phyloP scores from a whole-genome alignment of 805 yeast genomes.

The Metschnikowia picachoensis region DNA sequence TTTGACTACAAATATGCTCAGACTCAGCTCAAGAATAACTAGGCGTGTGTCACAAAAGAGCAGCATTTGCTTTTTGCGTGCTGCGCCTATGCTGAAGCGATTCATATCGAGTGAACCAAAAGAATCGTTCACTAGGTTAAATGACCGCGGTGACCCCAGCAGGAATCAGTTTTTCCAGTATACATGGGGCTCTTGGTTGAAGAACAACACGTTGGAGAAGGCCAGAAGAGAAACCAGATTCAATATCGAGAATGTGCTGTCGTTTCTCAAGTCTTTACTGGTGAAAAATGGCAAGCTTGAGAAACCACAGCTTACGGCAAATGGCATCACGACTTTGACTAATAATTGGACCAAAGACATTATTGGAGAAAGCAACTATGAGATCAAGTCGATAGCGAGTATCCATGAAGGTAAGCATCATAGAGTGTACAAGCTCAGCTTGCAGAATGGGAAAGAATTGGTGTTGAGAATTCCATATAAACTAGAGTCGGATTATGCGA shows the following conservation, averaged over 20 bases:
- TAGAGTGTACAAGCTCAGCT: conserved; percentile 70
- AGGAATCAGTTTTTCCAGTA: conserved; percentile 77
- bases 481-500: conserved; percentile 60
- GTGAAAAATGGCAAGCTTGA: conserved; percentile 24
- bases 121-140: conserved; percentile 50
- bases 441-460: conserved; percentile 58
- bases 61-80: no score
- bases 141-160: conserved; percentile 62
- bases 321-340: conserved; percentile 42
- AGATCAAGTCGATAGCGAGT: conserved; percentile 67
- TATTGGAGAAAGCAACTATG: conserved; percentile 43
- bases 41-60: no score
- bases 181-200: conserved; percentile 94
- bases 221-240: conserved; percentile 75
- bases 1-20: no score
- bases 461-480: conserved; percentile 85
- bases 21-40: no score
- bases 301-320: conserved; percentile 38
- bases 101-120: conserved; percentile 22
- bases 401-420: conserved; percentile 95
- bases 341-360: conserved; percentile 44
- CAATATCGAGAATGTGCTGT: conserved; percentile 71
- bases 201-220: conserved; percentile 71
- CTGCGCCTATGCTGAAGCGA: background rate
- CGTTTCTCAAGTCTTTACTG: conserved; percentile 46